phyloP scores from a whole-genome alignment of 192 early-diverging fungal genomes.

The Entomortierella beljakovae region DNA sequence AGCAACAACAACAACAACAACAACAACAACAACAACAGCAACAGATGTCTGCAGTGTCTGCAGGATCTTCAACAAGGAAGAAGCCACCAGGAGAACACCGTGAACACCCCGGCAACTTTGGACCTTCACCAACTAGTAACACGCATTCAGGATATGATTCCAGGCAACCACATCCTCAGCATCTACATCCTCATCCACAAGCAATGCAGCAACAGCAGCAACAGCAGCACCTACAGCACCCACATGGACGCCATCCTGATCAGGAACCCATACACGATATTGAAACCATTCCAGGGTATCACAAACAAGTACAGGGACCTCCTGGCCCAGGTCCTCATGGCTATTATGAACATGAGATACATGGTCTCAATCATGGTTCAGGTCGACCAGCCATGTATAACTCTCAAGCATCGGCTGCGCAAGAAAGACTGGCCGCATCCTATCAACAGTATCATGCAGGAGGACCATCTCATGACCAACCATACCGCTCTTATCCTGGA shows the following conservation, averaged over 20 bases:
- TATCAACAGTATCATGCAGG: conserved; percentile 10
- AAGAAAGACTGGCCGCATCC: conserved; percentile 8
- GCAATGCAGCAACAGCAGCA: conserved; percentile 26
- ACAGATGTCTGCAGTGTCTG: not conserved
- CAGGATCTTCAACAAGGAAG: conserved; percentile 2
- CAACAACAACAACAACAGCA: conserved; percentile 32
- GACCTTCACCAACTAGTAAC: not conserved
- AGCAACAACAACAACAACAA: conserved; percentile 4
- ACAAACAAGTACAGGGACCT: conserved; percentile 15
- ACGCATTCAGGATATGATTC: conserved; percentile 17
- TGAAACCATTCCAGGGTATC: conserved; percentile 4
- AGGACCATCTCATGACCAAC: conserved; percentile 13
- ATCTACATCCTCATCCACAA: conserved; percentile 20
- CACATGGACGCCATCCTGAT: conserved; percentile 3
- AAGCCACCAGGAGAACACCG: conserved; percentile 26
- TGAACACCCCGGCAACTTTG: conserved; percentile 22
- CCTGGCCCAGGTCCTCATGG: conserved; percentile 1
- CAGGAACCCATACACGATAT: conserved; percentile 16
- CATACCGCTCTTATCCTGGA: conserved; percentile 17
- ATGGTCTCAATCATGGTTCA: not conserved
- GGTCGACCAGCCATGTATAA: conserved; percentile 20
- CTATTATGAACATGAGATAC: conserved; percentile 34
- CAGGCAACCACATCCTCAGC: conserved; percentile 9
- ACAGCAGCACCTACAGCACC: conserved; percentile 11
- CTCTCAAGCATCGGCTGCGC: conserved; percentile 18